Conservation (phyloP, 2,329 filamentous ascomycete genomes). For the Penicillium sp. region DNA sequence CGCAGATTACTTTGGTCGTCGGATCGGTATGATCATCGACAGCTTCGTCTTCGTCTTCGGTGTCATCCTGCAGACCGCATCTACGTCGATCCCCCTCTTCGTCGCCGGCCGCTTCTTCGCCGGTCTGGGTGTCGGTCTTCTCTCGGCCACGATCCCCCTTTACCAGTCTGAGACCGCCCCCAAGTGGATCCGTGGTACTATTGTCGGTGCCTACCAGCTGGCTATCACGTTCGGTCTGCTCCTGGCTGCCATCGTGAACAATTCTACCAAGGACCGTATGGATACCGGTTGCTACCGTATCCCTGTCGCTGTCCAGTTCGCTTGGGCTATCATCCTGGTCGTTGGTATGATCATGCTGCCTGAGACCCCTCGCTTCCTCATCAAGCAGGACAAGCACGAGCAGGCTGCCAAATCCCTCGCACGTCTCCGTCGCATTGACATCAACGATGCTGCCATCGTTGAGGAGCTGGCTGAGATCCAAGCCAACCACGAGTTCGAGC, state of each 20-base stretch:
- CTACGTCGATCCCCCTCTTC: conserved; percentile 32
- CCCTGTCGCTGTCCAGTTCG: conserved; percentile 74
- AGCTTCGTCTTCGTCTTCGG: conserved; percentile 36
- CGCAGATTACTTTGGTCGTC: conserved; percentile 38
- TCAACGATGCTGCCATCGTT: conserved; percentile 67
- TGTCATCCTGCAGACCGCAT: conserved; percentile 34
- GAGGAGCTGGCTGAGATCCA: conserved; percentile 78
- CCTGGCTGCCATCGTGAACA: conserved; percentile 70
- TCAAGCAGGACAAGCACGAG: conserved; percentile 70
- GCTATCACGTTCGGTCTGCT: conserved; percentile 76
- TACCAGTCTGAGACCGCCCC: conserved; percentile 80
- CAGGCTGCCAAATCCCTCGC: conserved; percentile 61
- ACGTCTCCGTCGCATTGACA: conserved; percentile 66
- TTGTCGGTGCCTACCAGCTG: conserved; percentile 77
- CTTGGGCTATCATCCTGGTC: conserved; percentile 73
- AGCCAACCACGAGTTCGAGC: conserved; percentile 84
- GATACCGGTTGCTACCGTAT: conserved; percentile 72
- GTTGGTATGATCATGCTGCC: conserved; percentile 71
- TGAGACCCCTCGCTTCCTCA: conserved; percentile 79
- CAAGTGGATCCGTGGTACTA: conserved; percentile 70
- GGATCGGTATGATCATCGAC: conserved; percentile 43
- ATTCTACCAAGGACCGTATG: conserved; percentile 61
- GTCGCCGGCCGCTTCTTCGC: conserved; percentile 53
- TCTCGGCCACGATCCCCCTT: conserved; percentile 65
- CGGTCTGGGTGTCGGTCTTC: conserved; percentile 67